Conservation (phyloP, 2,329 filamentous ascomycete genomes). For the Metarhizium sp. region DNA sequence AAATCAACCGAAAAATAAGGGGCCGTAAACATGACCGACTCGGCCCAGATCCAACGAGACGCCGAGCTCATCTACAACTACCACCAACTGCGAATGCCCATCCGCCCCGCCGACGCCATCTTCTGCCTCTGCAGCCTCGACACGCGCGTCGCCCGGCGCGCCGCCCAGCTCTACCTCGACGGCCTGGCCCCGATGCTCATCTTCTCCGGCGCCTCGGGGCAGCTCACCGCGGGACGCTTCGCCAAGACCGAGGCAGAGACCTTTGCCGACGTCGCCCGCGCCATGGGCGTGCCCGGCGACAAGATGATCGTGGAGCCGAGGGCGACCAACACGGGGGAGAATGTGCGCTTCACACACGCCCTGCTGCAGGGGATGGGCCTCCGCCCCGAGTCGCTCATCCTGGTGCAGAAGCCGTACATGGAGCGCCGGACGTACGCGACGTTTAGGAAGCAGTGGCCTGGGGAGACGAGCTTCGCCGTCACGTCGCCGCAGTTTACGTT, state of each 20-base stretch:
- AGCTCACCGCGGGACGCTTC: conserved; percentile 25
- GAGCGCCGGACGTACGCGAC: conserved; percentile 14
- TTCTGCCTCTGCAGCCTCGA: conserved; percentile 40
- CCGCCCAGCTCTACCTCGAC: conserved; percentile 31
- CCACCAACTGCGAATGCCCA: conserved; percentile 29
- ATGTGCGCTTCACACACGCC: conserved; percentile 32
- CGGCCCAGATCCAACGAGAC: conserved; percentile 14
- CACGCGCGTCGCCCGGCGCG: conserved; percentile 31
- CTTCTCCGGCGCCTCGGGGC: conserved; percentile 33
- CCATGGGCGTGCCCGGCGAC: conserved; percentile 28
- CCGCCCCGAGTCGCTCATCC: conserved; percentile 22
- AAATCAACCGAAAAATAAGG: not conserved
- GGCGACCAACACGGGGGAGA: conserved; percentile 37
- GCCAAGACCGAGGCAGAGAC: conserved; percentile 30
- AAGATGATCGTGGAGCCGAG: conserved; percentile 28
- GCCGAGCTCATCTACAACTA: conserved; percentile 33
- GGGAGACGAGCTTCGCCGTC: conserved; percentile 24
- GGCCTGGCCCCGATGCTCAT: conserved; percentile 29
- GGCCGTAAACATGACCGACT: not conserved
- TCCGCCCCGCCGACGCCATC: conserved; percentile 28
- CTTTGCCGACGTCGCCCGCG: conserved; percentile 30
- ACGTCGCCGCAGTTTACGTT: conserved; percentile 30
- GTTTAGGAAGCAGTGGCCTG: conserved; percentile 34
- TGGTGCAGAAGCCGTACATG: conserved; percentile 42
- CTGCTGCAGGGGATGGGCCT: no score